phyloP scores from a whole-genome alignment of 2,329 filamentous ascomycete species.

The Venturia asperata region DNA sequence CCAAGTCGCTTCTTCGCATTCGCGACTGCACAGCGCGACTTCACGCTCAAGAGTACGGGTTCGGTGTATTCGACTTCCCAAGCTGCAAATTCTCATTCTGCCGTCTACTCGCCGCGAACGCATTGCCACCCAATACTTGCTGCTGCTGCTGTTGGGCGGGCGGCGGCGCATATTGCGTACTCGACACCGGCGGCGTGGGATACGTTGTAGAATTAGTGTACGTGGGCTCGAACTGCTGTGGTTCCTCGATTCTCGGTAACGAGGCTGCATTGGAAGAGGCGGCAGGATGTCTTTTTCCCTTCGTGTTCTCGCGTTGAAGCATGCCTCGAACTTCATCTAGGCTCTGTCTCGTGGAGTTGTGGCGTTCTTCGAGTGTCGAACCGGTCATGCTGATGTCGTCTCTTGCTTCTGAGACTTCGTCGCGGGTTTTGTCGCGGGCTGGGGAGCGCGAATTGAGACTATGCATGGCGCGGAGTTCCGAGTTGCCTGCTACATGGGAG shows the following conservation, averaged over 20 bases:
- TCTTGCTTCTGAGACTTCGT: constrained; percentile 39
- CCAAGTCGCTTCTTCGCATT: not conserved
- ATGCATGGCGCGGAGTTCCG: constrained; percentile 38
- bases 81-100: not conserved
- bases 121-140: not conserved
- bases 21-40: not conserved
- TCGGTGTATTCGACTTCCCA: constrained; percentile 7
- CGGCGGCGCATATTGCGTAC: not conserved
- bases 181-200: not conserved
- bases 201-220: not conserved
- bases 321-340: constrained; percentile 42
- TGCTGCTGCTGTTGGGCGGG: not conserved
- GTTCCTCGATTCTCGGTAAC: constrained; percentile 5
- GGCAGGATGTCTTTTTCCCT: constrained; percentile 26
- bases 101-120: not conserved
- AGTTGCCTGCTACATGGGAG: constrained; percentile 24
- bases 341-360: constrained; percentile 35
- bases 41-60: not conserved
- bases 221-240: not conserved
- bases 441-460: constrained; percentile 39
- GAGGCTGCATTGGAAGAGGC: not conserved
- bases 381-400: constrained; percentile 29
- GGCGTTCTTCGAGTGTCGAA: constrained; percentile 23
- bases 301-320: constrained; percentile 38
- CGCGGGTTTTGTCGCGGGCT: constrained; percentile 37